These are phyloP conservation scores for Exobasidium cylindrosporum DNA, from an alignment of 1,284 basidiomycete genomes.

Conservation along the genomic window DNA sequence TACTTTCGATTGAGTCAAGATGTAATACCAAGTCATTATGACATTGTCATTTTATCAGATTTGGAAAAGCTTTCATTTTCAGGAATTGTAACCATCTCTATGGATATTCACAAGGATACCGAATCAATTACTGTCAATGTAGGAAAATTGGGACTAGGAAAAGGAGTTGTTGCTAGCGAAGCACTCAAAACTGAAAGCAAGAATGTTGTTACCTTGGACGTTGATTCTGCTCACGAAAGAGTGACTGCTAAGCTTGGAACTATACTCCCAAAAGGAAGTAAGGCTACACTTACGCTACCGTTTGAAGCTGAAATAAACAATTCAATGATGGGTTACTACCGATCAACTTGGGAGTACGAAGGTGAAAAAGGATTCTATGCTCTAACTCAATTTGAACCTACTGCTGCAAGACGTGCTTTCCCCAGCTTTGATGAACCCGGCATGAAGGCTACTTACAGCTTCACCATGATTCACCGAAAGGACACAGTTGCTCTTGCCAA, in stretches of 20 bases:
- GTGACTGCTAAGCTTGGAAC: conserved; percentile 40
- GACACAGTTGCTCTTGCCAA: conserved; percentile 69
- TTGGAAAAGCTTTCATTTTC: conserved; percentile 71
- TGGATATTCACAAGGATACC: conserved; percentile 70
- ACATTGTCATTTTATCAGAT: conserved; percentile 73
- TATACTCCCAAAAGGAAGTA: conserved; percentile 39
- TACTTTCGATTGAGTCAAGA: conserved; percentile 71
- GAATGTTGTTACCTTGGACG: conserved; percentile 57
- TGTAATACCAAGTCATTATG: conserved; percentile 77
- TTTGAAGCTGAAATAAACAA: conserved; percentile 46
- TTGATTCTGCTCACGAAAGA: conserved; percentile 54
- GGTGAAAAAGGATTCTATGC: conserved; percentile 57
- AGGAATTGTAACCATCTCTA: conserved; percentile 75
- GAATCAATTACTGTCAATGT: conserved; percentile 55
- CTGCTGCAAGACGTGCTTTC: conserved; percentile 67
- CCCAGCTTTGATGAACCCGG: conserved; percentile 85
- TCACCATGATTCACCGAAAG: conserved; percentile 80
- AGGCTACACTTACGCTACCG: conserved; percentile 39
- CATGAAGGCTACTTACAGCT: conserved; percentile 79
- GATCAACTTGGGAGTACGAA: conserved; percentile 54
- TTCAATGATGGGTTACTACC: conserved; percentile 57
- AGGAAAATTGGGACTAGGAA: conserved; percentile 68
- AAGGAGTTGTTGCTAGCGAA: conserved; percentile 66
- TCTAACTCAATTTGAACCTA: conserved; percentile 66
- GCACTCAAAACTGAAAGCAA: conserved; percentile 64